Evolutionary conservation across 306 rosid genomes (phyloP), one percentile per base, ranked within the genome.

Genomic region (Begonia peltatifolia): DNA sequence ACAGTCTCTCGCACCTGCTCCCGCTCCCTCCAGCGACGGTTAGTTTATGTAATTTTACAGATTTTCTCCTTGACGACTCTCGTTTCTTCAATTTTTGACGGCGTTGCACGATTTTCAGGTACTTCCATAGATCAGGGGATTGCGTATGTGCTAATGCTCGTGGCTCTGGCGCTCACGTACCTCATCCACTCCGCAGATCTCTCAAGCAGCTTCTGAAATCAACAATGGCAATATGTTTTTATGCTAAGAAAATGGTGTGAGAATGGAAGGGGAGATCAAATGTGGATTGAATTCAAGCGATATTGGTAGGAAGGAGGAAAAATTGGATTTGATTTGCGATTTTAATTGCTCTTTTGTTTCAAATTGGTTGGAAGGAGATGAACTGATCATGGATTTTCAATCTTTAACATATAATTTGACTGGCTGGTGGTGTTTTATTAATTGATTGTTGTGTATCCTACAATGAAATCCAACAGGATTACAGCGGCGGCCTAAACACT

Each of bases 21-120:
- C 93, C 2, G 67, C 84, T 22, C 93, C 94, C 41, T 12, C 83
- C 41, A 83, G 77, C 67, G 84, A 87, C 52, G 96, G 89, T 87
- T 68, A 41, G 67, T 51, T 48, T 52, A n/a, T 12, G 7, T 14
- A 14, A 25, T 11, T 10, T 18, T 18, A 4, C 5, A 12, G 11
- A 15, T 6, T 20, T 50, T 2, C 54, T 3, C 16, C 17, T n/a
- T 16, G 18, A 17, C 18, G 18, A 17, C 18, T 17, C 18, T 17
- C 18, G 18, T 25, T 13, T 6, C 3, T 43, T 10, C n/a, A 44
- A 10, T 44, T 6, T 30, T 44, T 44, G 48, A n/a, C 14, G 48
- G 14, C 2, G 48, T 44, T 44, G 48, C 5, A 3, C 14, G 11
- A 47, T 58, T 46, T 72, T 56, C 74, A 79, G 86, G 86, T 38